These are phyloP conservation scores for Rosa multiflora DNA, from an alignment of 306 rosid species.

Conservation along the genomic window DNA sequence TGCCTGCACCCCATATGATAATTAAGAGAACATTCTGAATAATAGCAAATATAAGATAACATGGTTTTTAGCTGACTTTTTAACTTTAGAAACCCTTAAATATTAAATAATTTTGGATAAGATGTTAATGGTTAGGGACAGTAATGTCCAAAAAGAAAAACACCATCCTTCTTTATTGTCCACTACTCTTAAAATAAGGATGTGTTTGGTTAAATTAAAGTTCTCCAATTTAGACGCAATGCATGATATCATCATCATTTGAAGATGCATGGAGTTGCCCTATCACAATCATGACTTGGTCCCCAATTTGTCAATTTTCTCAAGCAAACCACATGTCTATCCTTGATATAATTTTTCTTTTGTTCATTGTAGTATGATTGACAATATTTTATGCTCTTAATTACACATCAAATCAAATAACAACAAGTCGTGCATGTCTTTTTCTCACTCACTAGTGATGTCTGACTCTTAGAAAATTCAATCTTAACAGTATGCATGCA, in stretches of 20 bases:
- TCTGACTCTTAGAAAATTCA: neutral
- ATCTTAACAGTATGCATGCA: neutral
- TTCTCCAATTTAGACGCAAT: slow-evolving; percentile 3
- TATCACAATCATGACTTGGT: neutral
- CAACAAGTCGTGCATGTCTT: neutral
- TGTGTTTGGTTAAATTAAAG: too few species aligned
- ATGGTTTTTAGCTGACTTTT: too few species aligned
- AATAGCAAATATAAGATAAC: too few species aligned
- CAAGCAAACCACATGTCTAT: neutral
- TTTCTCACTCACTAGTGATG: neutral
- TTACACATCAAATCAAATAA: neutral
- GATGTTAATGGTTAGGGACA: too few species aligned
- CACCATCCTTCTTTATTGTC: too few species aligned
- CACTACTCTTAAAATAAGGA: too few species aligned
- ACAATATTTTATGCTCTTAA: neutral
- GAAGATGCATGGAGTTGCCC: slow-evolving; percentile 9
- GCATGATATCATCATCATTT: slow-evolving; percentile 25
- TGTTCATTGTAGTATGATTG: slow-evolving; percentile 3
- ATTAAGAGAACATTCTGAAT: too few species aligned
- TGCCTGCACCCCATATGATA: too few species aligned
- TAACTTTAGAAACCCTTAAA: too few species aligned
- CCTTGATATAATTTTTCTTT: neutral
- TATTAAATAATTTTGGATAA: too few species aligned
- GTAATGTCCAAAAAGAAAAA: too few species aligned
- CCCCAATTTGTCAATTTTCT: neutral